Conservation (phyloP, 495 filamentous ascomycete species). For the Bombardia bombarda region DNA sequence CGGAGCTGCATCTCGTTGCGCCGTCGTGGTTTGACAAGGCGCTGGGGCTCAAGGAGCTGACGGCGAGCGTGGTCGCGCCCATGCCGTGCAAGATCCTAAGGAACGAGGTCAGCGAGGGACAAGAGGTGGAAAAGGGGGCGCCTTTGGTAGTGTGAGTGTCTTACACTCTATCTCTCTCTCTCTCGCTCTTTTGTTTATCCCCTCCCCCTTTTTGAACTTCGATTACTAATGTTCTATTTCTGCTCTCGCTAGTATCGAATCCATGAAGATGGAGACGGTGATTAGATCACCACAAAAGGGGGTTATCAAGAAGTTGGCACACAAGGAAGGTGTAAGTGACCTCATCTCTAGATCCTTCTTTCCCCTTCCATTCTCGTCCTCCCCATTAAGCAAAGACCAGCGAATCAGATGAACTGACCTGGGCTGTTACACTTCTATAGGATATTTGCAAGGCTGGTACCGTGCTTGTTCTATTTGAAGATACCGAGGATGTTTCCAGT, state of each 20-base stretch:
- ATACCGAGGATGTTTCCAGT: too few relatives aligned
- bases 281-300: conserved; percentile 85
- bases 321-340: conserved; percentile 82
- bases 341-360: too few relatives aligned
- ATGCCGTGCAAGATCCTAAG: conserved; percentile 93
- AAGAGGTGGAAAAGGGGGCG: conserved; percentile 75
- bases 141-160: conserved; percentile 76
- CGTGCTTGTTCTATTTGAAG: conserved; percentile 4
- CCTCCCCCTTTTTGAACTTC: neutral
- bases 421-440: neutral
- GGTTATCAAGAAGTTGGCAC: conserved; percentile 70
- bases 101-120: conserved; percentile 74
- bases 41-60: conserved; percentile 67
- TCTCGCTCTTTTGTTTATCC: neutral
- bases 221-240: neutral
- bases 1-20: conserved; percentile 55
- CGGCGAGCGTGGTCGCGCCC: conserved; percentile 74
- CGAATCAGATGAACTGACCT: neutral
- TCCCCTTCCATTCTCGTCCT: conserved; percentile 4
- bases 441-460: conserved; percentile 7
- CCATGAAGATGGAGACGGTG: conserved; percentile 99
- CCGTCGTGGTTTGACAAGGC: conserved; percentile 84
- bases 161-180: too few relatives aligned
- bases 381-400: neutral
- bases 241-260: conserved; percentile 58